Evolutionary conservation across 768 basidiomycete species (phyloP).

Genomic region (Xerocomellus intermedius): DNA sequence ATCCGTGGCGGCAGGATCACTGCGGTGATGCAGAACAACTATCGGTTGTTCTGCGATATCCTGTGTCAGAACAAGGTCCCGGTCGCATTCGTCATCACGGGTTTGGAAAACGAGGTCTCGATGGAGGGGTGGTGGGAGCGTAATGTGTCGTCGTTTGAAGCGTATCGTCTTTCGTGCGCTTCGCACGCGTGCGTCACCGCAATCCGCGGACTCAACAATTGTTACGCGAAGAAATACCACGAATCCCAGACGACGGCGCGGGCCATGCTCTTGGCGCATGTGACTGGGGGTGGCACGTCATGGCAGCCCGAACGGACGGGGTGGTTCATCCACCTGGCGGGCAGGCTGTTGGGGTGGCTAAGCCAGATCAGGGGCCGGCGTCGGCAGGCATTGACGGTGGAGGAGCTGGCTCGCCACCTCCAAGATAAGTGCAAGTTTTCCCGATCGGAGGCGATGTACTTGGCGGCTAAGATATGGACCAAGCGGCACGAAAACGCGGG

Average conservation of each 20-base stretch:
- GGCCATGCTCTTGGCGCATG: slow-evolving; percentile 20
- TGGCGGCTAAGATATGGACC: slow-evolving; percentile 26
- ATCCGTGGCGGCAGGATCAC: slow-evolving; percentile 35
- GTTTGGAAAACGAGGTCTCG: slow-evolving; percentile 31
- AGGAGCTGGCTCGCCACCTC: slow-evolving; percentile 22
- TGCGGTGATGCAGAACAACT: slow-evolving; percentile 30
- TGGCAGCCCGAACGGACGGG: slow-evolving; percentile 23
- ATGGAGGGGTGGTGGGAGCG: slow-evolving; percentile 37
- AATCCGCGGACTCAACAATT: slow-evolving; percentile 25
- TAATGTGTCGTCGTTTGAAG: slow-evolving; percentile 33
- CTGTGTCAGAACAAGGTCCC: slow-evolving; percentile 33
- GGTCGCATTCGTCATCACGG: slow-evolving; percentile 32
- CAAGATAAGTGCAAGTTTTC: slow-evolving; percentile 25
- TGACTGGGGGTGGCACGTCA: slow-evolving; percentile 9
- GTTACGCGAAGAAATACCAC: slow-evolving; percentile 29
- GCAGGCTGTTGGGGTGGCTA: slow-evolving; percentile 20
- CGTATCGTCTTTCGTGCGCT: slow-evolving; percentile 19
- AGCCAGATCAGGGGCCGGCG: slow-evolving; percentile 11
- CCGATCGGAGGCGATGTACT: slow-evolving; percentile 17
- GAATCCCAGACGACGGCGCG: slow-evolving; percentile 32
- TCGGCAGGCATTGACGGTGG: slow-evolving; percentile 16
- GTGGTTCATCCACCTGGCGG: slow-evolving; percentile 27
- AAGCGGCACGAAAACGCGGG: slow-evolving; percentile 18
- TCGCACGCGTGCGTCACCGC: slow-evolving; percentile 42
- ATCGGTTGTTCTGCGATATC: slow-evolving; percentile 29